Base-by-base conservation (phyloP, 2,329 filamentous ascomycete species). In the Diplodia corticola region DNA sequence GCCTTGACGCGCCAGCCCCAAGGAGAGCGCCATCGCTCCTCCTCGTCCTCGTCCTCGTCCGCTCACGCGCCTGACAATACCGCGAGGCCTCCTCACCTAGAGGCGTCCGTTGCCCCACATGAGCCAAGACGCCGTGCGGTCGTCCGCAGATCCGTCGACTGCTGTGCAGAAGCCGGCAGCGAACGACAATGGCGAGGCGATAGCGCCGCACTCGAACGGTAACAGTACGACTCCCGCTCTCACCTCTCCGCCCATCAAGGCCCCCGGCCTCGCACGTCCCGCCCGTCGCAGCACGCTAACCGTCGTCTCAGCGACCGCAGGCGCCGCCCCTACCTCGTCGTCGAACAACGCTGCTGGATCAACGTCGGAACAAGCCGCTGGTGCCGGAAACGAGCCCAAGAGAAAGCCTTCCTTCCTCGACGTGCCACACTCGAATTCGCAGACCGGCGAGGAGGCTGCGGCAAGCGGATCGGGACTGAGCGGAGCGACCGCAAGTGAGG, bases 401-500 rank as follows among this genome's bases (percentile, higher is more conserved):
- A 74, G 76, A 67, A 79, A 79, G 68, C 74, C 73, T 46, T 75
- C 77, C 24, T 72, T 76, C 37, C 72, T 80, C 30, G 73, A 76
- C 46, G 54, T 65, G 54, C 78, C 78, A 28, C 71, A 70, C 22
- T 72, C 74, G 33, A 71, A 69, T 51, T 73, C 75, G 50, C 71
- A 74, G 61, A 69, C 74, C 63, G 71, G 74, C 26, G 71, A 74
- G 26, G 71, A 73, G 59, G 71, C 74, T 53, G 74, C 75, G 1
- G 73, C 77, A 33, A 77, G 74, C 10, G 74, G 73, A 30, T 80
- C 79, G 30, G 79, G 78, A 1, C 70, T 81, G 30, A 81, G 79
- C 65, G 80, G 79, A 61, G 76, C 75, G 60, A 81, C 80, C n/a
- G 77, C 78, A n/a, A 77, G 76, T 57, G 79, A 80, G 69, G 74